Base-by-base conservation (phyloP, 371 early-diverging fungal species). In the Syncephalastrum sp. region DNA sequence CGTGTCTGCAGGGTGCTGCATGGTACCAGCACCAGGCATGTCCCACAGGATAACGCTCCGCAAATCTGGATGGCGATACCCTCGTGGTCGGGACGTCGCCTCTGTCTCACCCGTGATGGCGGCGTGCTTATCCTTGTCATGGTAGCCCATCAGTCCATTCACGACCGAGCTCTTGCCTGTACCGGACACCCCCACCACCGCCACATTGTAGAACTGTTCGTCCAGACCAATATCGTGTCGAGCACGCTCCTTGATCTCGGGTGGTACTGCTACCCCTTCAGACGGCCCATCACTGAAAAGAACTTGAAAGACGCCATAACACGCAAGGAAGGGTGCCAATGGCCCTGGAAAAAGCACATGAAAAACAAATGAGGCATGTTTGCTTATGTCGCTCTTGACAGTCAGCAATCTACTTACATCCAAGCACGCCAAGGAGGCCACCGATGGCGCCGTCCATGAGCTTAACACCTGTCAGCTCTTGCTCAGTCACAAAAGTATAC, bases 101-200 rank as follows among this genome's bases (percentile, higher is more conserved):
- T 79, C 79, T 1, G 62, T 61, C 50, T 79, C 79, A 1, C 79
- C 79, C 24, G 72, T 74, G 43, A 54, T 52, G 0, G 79, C 71
- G 15, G 76, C 65, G 29, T 61, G 52, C 14, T 47, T 45, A 52
- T 71, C 66, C 5, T 45, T 67, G 24, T 79, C 76, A 21, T 62
- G 68, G 48, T 68, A 67, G 17, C 79, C 79, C 49, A 69, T 62
- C 15, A 76, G 70, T 3, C 76, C 79, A 59, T 79, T 79, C 19
- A 74, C 69, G 43, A 76, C 58, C 10, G 77, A 76, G 19, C 75
- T 74, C 79, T 79, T 79, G 46, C 79, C 79, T 10, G 69, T 72
- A 27, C 79, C 79, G 46, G 79, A 61, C 14, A 54, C 56, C 6
- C 79, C 79, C 1, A 74, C 72, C 1, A 76, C 59, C 3, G 76